Percentiles rank a stretch among this genome's conserved stretches.
Conservation (phyloP, 345 rosid genomes). For the Draba incana region DNA sequence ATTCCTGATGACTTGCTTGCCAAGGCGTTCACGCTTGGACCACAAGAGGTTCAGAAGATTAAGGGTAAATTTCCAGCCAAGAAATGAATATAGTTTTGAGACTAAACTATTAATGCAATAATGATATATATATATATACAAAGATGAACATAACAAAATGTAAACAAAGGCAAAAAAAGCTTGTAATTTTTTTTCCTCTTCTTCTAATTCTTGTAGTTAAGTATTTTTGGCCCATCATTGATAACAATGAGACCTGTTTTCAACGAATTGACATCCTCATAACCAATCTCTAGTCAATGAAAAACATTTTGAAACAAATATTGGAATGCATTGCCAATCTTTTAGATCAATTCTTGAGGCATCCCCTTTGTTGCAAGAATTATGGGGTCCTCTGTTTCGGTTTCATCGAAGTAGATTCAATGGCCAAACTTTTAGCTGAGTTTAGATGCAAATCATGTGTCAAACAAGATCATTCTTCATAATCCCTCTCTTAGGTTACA, state of each 20-base stretch:
- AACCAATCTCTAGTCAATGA: not conserved
- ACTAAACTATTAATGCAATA: not conserved
- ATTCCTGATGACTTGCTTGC: slow-evolving; percentile 56
- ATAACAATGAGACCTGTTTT: slow-evolving; percentile 19
- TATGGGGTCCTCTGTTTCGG: not conserved
- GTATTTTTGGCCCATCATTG: slow-evolving; percentile 11
- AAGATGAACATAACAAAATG: slow-evolving; percentile 11
- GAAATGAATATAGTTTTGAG: slow-evolving; percentile 36
- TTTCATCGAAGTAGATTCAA: not conserved
- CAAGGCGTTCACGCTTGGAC: slow-evolving; percentile 50
- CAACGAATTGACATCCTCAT: slow-evolving; percentile 20
- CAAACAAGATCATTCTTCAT: slow-evolving; percentile 1
- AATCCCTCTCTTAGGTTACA: not conserved
- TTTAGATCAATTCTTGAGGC: not conserved
- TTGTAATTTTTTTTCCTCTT: slow-evolving; percentile 9
- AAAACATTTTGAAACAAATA: slow-evolving; percentile 13
- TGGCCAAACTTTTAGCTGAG: slow-evolving; percentile 2
- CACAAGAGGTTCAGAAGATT: slow-evolving; percentile 46
- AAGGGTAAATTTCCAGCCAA: slow-evolving; percentile 55
- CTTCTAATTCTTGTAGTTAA: slow-evolving; percentile 20
- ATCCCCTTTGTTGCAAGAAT: slow-evolving; percentile 18
- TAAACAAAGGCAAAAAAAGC: slow-evolving; percentile 27
- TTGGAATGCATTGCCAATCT: not conserved
- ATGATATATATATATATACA: slow-evolving; percentile 13
- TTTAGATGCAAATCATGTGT: not conserved